These are phyloP conservation scores for Aspergillus sp. DNA, from an alignment of 2,329 filamentous ascomycete species.

Conservation along the genomic window DNA sequence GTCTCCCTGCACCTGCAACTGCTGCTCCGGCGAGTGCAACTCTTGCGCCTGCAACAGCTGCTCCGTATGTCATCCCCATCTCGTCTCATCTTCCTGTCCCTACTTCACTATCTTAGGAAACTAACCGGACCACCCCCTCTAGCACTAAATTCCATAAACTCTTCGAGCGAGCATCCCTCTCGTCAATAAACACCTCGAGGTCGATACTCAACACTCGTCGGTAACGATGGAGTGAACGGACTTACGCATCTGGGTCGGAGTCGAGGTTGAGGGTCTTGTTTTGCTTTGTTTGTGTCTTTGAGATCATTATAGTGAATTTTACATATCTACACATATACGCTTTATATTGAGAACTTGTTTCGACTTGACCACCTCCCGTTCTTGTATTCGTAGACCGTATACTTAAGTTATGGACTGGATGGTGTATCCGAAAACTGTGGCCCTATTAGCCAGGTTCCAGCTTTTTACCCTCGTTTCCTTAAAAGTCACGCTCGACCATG, in stretches of 20 bases:
- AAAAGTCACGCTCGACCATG: too few species aligned
- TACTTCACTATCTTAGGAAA: background rate
- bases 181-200: conserved; percentile 6
- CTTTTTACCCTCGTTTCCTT: too few species aligned
- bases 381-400: too few species aligned
- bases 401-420: too few species aligned
- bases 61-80: conserved; percentile 27
- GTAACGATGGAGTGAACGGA: background rate
- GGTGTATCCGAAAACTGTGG: too few species aligned
- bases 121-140: background rate
- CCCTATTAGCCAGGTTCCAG: too few species aligned
- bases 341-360: too few species aligned
- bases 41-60: conserved; percentile 41
- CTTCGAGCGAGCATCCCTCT: conserved; percentile 2
- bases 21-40: conserved; percentile 42
- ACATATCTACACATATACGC: too few species aligned
- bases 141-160: conserved; percentile 2
- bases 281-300: background rate
- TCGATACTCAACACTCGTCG: conserved; percentile 1
- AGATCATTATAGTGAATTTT: background rate
- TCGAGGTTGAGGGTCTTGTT: background rate
- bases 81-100: background rate
- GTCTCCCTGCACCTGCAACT: conserved; percentile 44
- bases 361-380: too few species aligned
- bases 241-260: background rate